phyloP scores from a whole-genome alignment of 116 monocot species.

The Cymodocea nodosa region DNA sequence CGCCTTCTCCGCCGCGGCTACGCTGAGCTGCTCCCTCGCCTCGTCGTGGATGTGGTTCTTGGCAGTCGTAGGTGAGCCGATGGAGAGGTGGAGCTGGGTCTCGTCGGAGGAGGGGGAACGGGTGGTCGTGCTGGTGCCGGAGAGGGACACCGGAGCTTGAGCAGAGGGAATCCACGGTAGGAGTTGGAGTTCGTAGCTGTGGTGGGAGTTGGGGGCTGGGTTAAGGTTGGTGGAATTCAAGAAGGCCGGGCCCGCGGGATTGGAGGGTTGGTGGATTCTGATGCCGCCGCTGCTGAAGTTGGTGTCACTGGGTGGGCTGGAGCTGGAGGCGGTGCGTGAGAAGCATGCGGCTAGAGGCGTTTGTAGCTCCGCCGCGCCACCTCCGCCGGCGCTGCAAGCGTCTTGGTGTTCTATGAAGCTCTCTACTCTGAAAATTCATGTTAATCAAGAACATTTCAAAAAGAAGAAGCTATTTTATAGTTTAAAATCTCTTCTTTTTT shows the following conservation, averaged over 20 bases:
- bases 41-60: background rate
- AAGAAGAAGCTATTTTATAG: too few relatives aligned
- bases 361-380: constrained; percentile 9
- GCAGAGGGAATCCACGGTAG: constrained; percentile 16
- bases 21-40: background rate
- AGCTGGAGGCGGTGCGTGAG: constrained; percentile 40
- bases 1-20: background rate
- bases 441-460: background rate
- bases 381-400: constrained; percentile 33
- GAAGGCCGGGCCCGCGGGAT: background rate
- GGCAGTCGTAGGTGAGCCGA: constrained; percentile 13
- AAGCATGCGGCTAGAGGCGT: constrained; percentile 17
- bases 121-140: background rate
- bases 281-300: constrained; percentile 17
- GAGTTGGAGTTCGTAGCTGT: constrained; percentile 46
- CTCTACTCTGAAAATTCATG: constrained; percentile 50
- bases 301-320: constrained; percentile 30
- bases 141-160: background rate
- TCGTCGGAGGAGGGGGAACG: background rate
- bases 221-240: background rate
- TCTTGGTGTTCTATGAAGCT: constrained; percentile 94
- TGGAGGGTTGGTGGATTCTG: background rate
- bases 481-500: too few relatives aligned
- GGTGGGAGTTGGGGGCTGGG: background rate
- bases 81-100: constrained; percentile 38